These are phyloP conservation scores for Coffea canephora DNA, from an alignment of 257 asterid genomes.

Conservation along the genomic window DNA sequence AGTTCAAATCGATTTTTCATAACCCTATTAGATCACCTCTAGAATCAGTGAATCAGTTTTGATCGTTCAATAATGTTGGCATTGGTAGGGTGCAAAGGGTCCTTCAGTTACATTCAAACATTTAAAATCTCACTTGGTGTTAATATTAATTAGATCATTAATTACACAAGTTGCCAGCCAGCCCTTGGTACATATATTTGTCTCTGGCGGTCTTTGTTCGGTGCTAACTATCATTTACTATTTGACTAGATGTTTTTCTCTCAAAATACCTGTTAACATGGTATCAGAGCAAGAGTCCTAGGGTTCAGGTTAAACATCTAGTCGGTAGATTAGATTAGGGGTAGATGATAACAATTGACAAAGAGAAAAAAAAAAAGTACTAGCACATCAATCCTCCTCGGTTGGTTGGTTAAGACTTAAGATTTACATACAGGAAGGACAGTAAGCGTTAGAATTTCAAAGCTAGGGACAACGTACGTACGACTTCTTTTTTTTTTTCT, in stretches of 20 bases:
- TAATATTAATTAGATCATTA: constrained; percentile 9
- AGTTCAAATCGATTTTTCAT: too few relatives aligned
- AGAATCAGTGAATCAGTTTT: background rate
- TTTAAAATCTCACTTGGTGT: background rate
- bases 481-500: too few relatives aligned
- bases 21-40: too few relatives aligned
- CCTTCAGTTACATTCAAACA: background rate
- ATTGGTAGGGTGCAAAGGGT: background rate
- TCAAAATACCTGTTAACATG: too few relatives aligned
- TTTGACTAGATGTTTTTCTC: too few relatives aligned
- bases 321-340: too few relatives aligned
- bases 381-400: background rate
- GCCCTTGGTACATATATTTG: background rate
- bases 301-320: too few relatives aligned
- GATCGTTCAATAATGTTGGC: background rate
- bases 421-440: background rate
- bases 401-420: background rate
- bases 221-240: background rate
- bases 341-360: too few relatives aligned
- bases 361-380: too few relatives aligned
- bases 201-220: background rate
- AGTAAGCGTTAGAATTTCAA: too few relatives aligned
- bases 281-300: too few relatives aligned
- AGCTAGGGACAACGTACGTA: background rate
- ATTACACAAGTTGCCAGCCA: background rate